phyloP scores from a whole-genome alignment of 768 basidiomycete species.

The Peribolospora baueri region DNA sequence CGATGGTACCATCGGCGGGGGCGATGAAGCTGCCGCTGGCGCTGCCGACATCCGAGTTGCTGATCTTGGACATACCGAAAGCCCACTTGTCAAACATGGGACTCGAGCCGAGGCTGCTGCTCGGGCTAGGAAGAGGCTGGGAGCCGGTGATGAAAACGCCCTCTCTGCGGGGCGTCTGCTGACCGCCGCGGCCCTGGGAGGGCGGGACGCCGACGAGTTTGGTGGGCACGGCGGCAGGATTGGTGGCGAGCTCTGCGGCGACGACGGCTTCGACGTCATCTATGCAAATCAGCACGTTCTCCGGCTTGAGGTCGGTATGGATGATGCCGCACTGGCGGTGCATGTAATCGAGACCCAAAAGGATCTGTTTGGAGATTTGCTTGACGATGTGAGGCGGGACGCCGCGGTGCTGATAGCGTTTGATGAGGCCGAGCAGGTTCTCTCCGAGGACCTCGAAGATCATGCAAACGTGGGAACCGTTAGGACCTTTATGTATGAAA shows the following conservation, averaged over 20 bases:
- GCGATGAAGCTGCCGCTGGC: conserved; percentile 18
- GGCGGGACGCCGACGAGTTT: conserved; percentile 73
- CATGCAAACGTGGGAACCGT: conserved; percentile 83
- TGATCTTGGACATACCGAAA: conserved; percentile 83
- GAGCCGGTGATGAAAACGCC: conserved; percentile 65
- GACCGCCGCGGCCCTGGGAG: conserved; percentile 71
- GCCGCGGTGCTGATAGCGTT: conserved; percentile 92
- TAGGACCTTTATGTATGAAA: conserved; percentile 86
- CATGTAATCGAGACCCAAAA: conserved; percentile 92
- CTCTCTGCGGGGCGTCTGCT: conserved; percentile 77
- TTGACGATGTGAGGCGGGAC: conserved; percentile 78
- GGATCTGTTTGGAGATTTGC: conserved; percentile 89
- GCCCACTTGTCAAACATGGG: conserved; percentile 66
- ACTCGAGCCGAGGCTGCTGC: conserved; percentile 31
- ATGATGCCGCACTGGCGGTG: conserved; percentile 92
- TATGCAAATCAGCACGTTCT: conserved; percentile 90
- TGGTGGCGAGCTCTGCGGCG: conserved; percentile 25
- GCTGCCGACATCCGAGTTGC: conserved; percentile 21
- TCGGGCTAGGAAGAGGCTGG: conserved; percentile 65
- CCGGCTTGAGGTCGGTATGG: conserved; percentile 92
- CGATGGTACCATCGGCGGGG: background rate
- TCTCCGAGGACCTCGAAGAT: conserved; percentile 97
- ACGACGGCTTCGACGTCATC: conserved; percentile 92
- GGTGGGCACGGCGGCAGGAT: conserved; percentile 28
- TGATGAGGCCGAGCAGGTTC: conserved; percentile 81